Evolutionary conservation across 352 stramenopile genomes (phyloP).

Genomic region (Phytophthora meadii): DNA sequence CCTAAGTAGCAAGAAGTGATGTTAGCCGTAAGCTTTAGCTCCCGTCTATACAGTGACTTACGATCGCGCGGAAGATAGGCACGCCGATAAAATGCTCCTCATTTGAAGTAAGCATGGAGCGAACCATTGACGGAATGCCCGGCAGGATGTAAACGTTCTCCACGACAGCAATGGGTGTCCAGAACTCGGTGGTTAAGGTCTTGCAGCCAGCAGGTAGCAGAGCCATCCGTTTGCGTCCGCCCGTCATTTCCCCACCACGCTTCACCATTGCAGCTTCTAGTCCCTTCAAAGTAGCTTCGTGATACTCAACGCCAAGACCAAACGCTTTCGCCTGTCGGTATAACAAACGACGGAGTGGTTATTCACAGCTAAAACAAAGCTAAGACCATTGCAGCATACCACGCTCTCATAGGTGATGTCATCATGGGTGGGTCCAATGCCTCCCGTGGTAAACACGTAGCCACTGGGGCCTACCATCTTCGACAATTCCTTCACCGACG

Average conservation of each 20-base stretch:
- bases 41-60: slow-evolving; percentile 34
- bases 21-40: slow-evolving; percentile 11
- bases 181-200: slow-evolving; percentile 58
- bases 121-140: slow-evolving; percentile 82
- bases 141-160: slow-evolving; percentile 89
- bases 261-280: slow-evolving; percentile 56
- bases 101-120: slow-evolving; percentile 83
- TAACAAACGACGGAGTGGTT: slow-evolving; percentile 14
- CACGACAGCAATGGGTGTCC: slow-evolving; percentile 79
- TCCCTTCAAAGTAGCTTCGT: slow-evolving; percentile 70
- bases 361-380: not conserved
- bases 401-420: slow-evolving; percentile 90
- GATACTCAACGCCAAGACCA: slow-evolving; percentile 65
- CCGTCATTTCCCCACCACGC: slow-evolving; percentile 54
- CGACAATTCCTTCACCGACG: slow-evolving; percentile 77
- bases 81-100: slow-evolving; percentile 82
- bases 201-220: slow-evolving; percentile 68
- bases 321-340: slow-evolving; percentile 74
- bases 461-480: slow-evolving; percentile 71
- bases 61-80: slow-evolving; percentile 77
- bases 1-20: slow-evolving; percentile 38
- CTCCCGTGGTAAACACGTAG: slow-evolving; percentile 86
- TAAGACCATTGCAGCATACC: slow-evolving; percentile 30
- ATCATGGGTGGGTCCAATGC: slow-evolving; percentile 86
- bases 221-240: slow-evolving; percentile 79